Base-by-base conservation (phyloP, 2,329 filamentous ascomycete species). In the Aspergillus floridensis region DNA sequence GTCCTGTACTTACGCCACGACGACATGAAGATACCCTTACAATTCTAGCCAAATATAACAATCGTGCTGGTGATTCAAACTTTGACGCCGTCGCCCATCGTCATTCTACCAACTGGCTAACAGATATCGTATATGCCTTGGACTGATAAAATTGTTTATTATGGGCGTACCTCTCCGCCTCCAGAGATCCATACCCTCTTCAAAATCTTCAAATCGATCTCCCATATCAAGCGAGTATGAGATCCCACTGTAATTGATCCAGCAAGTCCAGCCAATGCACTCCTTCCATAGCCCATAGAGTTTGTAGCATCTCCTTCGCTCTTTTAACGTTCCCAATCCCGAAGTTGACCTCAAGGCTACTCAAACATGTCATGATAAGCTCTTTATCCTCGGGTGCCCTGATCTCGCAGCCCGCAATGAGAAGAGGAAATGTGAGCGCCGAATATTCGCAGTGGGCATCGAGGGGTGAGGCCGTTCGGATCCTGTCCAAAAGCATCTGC, bases 341-440 rank as follows among this genome's bases (percentile, higher is more conserved):
- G 56, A 75, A 76, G 55, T 74, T 75, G 16, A 56, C 35, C 35
- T 75, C 71, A 11, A 76, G 48, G 16, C 66, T 70, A 10, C 58
- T 57, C 21, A 76, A 55, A 0, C 68, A 70, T n/a, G 54, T 49
- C 7, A 72, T 49, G 1, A 76, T 63, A 12, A 72, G 35, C 8
- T 64, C 61, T 24, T 70, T 59, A 11, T 74, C 68, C 6, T 52
- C 60, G 5, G 59, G 19, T 1, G 55, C 48, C 14, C 68, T 63
- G 48, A 65, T 71, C 32, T 75, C 74, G 46, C 72, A 74, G 1
- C 74, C 74, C 0, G 69, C 66, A 5, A 76, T 75, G 52, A 76
- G 75, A 1, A 76, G 60, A 19, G 74, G 74, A 55, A 76, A 76
- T 3, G 74, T 75, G 2, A 76, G 68, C 2, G 72, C 74, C 1